Evolutionary conservation across 2,329 filamentous ascomycete species (phyloP), one percentile per base, ranked within the genome.

Genomic region (Akanthomyces uredinophilus): DNA sequence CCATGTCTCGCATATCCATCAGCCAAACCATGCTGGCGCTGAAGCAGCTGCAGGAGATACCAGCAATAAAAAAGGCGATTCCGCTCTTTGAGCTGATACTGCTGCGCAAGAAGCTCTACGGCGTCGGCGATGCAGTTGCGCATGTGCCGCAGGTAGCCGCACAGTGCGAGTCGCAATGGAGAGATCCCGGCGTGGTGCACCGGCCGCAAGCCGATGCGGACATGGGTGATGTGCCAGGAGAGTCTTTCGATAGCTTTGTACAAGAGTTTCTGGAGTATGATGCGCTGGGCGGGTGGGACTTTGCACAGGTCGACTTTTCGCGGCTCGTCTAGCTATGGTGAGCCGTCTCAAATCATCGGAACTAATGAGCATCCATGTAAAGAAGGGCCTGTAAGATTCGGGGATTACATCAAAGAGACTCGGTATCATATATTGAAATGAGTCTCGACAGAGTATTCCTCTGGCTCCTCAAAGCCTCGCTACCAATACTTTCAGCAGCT

Each of bases 1-100:
- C 52, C 32, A 62, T 62, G 60, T 51, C 60, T 14, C 60, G 60
- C 29, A 51, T 62, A 4, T 57, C 60, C 43, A 57, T 62, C 43
- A 57, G 52, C 24, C 52, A 56, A 35, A 49, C 60, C n/a, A 62
- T 62, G 60, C 60, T 62, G 20, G 43, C 53, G 52, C 44, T 62
- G 32, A 10, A 50, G 4, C 52, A 57, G 32, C 20, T 55, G 14
- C 52, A 43, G 1, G 60, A 62, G 32, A 51, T 62, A 18, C 60
- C 60, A 16, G 60, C 46, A 3, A 50, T 62, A 13, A 57, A 57
- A 27, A 55, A 52, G 46, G 60, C 60, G 14, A 41, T 62, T 4
- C 60, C 60, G 20, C 51, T 56, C 0, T 57, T 62, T 11, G 60
- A 56, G 35, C 3, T 51, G 16, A 39, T 62, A 16, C 52, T 62